These are phyloP conservation scores for Mycena galericulata DNA, from an alignment of 768 basidiomycete species.

Conservation along the genomic window DNA sequence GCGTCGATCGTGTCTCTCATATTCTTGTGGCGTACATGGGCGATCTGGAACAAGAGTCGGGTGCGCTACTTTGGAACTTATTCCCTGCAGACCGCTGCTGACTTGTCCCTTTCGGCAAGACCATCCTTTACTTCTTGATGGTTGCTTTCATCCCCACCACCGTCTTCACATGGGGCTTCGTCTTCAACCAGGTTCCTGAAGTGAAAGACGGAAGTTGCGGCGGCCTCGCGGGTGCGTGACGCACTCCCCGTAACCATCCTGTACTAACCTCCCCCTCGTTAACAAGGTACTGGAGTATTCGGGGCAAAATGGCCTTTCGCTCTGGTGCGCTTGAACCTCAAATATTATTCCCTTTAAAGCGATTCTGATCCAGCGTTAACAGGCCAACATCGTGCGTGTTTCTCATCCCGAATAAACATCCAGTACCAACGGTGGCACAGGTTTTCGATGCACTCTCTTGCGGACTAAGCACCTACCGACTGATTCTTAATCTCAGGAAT, in stretches of 20 bases:
- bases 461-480: background rate
- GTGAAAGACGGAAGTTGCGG: slow-evolving; percentile 1
- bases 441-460: background rate
- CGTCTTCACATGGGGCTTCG: slow-evolving; percentile 6
- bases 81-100: too few species aligned
- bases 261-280: too few species aligned
- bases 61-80: background rate
- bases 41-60: slow-evolving; percentile 1
- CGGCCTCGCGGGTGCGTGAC: background rate
- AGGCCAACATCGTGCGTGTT: background rate
- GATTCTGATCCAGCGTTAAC: background rate
- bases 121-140: slow-evolving; percentile 1
- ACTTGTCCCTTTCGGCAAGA: too few species aligned
- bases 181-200: slow-evolving; percentile 1
- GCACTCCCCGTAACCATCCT: too few species aligned
- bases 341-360: background rate
- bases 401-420: background rate
- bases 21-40: slow-evolving; percentile 3
- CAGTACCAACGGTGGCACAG: background rate
- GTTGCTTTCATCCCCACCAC: slow-evolving; percentile 2
- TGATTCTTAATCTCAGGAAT: background rate
- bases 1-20: slow-evolving; percentile 2
- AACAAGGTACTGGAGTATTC: too few species aligned
- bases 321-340: background rate
- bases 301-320: slow-evolving; percentile 7